phyloP scores from a whole-genome alignment of 148 eudicot genomes.

The Vaccinium darrowii region DNA sequence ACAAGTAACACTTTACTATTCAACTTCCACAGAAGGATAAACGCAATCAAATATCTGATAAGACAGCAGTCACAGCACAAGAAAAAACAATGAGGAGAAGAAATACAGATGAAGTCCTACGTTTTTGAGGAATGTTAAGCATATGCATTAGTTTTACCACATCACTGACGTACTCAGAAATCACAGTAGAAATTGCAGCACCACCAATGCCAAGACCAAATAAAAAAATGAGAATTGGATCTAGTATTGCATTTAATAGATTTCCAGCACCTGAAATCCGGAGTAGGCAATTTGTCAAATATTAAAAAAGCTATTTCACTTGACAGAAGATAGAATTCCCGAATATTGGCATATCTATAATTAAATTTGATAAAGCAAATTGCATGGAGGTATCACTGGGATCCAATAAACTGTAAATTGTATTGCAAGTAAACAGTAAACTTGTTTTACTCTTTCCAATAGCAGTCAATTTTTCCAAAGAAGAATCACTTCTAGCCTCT shows the following conservation, averaged over 20 bases:
- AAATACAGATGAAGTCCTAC: neutral
- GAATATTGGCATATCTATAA: neutral
- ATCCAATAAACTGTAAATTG: neutral
- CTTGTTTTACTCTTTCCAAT: neutral
- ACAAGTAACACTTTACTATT: slow-evolving; percentile 55
- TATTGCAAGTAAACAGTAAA: neutral
- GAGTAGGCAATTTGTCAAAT: slow-evolving; percentile 6
- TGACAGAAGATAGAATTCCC: neutral
- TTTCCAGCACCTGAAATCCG: slow-evolving; percentile 77
- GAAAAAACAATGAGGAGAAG: slow-evolving; percentile 14
- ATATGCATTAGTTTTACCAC: slow-evolving; percentile 44
- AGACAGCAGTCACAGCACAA: neutral
- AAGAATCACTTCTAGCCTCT: no score
- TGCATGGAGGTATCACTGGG: neutral
- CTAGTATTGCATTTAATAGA: slow-evolving; percentile 69
- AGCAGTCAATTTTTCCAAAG: neutral
- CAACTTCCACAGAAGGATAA: slow-evolving; percentile 77
- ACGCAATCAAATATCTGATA: slow-evolving; percentile 71
- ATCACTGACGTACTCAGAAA: slow-evolving; percentile 91
- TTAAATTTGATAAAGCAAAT: neutral
- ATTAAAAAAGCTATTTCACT: neutral
- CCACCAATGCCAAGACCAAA: slow-evolving; percentile 77
- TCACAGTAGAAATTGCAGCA: slow-evolving; percentile 91
- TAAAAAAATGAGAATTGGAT: slow-evolving; percentile 66
- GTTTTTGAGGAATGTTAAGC: neutral